phyloP scores from a whole-genome alignment of 1,139 yeast genomes.

The Eremothecium coryli region DNA sequence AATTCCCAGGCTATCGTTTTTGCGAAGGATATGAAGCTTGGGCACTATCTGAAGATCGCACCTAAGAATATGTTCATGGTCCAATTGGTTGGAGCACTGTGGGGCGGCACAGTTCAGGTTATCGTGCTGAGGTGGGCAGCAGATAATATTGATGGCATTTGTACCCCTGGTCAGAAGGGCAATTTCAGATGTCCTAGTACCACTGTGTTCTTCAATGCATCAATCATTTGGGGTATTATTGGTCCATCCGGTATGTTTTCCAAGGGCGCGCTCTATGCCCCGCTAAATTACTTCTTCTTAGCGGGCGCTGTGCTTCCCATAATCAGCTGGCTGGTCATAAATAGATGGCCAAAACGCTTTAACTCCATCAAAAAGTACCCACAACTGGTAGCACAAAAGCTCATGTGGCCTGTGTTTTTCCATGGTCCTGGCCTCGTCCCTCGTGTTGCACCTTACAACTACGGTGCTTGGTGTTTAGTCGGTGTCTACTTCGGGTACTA shows the following conservation, averaged over 20 bases:
- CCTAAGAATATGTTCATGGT: slow-evolving; percentile 52
- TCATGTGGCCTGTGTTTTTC: slow-evolving; percentile 45
- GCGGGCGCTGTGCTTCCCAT: slow-evolving; percentile 40
- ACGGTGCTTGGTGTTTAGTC: slow-evolving; percentile 40
- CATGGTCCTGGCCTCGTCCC: slow-evolving; percentile 43
- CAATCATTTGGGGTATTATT: slow-evolving; percentile 58
- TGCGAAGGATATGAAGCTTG: slow-evolving; percentile 51
- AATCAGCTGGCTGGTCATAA: slow-evolving; percentile 39
- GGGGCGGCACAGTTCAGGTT: slow-evolving; percentile 36
- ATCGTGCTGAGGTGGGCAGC: slow-evolving; percentile 40
- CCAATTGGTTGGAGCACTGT: slow-evolving; percentile 39
- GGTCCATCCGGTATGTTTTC: slow-evolving; percentile 47
- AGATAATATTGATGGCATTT: slow-evolving; percentile 39
- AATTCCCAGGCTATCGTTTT: slow-evolving; percentile 50
- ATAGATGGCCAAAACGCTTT: slow-evolving; percentile 41
- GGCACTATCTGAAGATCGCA: slow-evolving; percentile 53
- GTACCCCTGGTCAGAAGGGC: slow-evolving; percentile 37
- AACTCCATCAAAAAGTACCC: slow-evolving; percentile 35
- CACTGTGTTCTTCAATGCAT: slow-evolving; percentile 44
- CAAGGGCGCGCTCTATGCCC: slow-evolving; percentile 32
- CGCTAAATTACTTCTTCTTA: slow-evolving; percentile 38
- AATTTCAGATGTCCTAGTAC: slow-evolving; percentile 44
- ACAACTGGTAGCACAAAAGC: slow-evolving; percentile 35
- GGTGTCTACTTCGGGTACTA: slow-evolving; percentile 46
- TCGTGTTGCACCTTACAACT: slow-evolving; percentile 46